A percentile compares a stretch with the other conserved stretches of the same genome.
These are phyloP conservation scores for Casaregolazyma lundiana DNA, from an alignment of 1,139 yeast genomes.

Conservation along the genomic window DNA sequence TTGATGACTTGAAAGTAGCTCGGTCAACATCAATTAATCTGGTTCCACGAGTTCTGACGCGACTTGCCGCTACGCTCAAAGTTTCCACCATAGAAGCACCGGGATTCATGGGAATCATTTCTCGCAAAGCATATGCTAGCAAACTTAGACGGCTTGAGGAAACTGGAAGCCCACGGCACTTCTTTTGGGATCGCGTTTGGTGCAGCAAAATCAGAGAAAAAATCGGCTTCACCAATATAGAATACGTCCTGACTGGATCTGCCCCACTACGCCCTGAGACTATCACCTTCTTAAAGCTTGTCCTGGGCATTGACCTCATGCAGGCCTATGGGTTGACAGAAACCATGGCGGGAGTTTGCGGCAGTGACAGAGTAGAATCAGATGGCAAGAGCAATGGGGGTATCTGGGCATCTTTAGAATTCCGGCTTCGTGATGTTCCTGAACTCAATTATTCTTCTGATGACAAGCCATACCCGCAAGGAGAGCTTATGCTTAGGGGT, in stretches of 20 bases:
- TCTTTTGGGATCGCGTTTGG: conserved; percentile 47
- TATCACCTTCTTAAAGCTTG: conserved; percentile 55
- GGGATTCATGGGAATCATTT: conserved; percentile 34
- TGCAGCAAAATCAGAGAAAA: conserved; percentile 49
- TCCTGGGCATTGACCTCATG: conserved; percentile 51
- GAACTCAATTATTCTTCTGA: conserved; percentile 58
- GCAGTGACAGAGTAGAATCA: conserved; percentile 45
- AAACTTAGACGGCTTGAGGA: conserved; percentile 35
- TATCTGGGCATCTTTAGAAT: conserved; percentile 48
- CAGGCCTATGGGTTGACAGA: conserved; percentile 84
- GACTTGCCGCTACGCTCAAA: conserved; percentile 53
- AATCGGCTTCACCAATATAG: conserved; percentile 53
- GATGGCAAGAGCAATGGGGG: conserved; percentile 60
- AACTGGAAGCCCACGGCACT: conserved; percentile 36
- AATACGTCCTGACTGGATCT: conserved; percentile 53
- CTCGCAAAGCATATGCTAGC: conserved; percentile 38
- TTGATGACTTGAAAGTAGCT: conserved; percentile 52
- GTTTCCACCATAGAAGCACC: conserved; percentile 35
- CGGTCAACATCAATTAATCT: conserved; percentile 52
- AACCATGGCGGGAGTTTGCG: conserved; percentile 59
- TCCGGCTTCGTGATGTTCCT: conserved; percentile 61
- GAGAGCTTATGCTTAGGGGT: conserved; percentile 65
- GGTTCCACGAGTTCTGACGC: conserved; percentile 65
- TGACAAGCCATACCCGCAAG: conserved; percentile 45
- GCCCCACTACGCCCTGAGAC: conserved; percentile 70